Evolutionary conservation across 768 basidiomycete species (phyloP).

Genomic region (Mycena galopus): DNA sequence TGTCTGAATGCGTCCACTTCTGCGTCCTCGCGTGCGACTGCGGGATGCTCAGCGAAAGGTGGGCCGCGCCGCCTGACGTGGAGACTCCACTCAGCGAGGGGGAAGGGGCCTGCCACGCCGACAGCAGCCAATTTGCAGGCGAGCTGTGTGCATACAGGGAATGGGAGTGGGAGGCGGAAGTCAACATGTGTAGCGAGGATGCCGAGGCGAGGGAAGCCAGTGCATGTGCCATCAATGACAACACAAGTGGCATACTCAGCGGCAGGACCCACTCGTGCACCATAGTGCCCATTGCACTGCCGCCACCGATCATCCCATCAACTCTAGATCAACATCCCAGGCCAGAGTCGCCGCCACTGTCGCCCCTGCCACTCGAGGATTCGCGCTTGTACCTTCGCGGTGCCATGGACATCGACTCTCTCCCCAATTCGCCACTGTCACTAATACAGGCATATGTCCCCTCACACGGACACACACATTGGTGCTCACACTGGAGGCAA

Average conservation of each 20-base stretch:
- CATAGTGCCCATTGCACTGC: background rate
- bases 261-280: background rate
- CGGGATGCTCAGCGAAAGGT: background rate
- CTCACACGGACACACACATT: background rate
- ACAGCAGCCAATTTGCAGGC: background rate
- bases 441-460: slow-evolving; percentile 13
- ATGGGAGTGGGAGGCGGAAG: background rate
- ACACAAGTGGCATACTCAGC: background rate
- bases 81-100: background rate
- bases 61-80: background rate
- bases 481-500: no score
- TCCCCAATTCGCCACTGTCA: slow-evolving; percentile 12
- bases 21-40: background rate
- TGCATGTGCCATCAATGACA: background rate
- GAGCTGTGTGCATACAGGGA: background rate
- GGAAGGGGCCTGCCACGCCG: background rate
- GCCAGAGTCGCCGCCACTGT: slow-evolving; percentile 13
- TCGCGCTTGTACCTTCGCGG: slow-evolving; percentile 14
- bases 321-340: background rate
- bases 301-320: background rate
- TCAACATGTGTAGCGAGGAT: background rate
- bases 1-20: background rate
- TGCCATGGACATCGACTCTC: background rate
- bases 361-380: slow-evolving; percentile 26
- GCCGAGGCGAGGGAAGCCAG: background rate